These are phyloP conservation scores for Rhizopus microsporus DNA, from an alignment of 371 early-diverging fungal species.

Conservation along the genomic window DNA sequence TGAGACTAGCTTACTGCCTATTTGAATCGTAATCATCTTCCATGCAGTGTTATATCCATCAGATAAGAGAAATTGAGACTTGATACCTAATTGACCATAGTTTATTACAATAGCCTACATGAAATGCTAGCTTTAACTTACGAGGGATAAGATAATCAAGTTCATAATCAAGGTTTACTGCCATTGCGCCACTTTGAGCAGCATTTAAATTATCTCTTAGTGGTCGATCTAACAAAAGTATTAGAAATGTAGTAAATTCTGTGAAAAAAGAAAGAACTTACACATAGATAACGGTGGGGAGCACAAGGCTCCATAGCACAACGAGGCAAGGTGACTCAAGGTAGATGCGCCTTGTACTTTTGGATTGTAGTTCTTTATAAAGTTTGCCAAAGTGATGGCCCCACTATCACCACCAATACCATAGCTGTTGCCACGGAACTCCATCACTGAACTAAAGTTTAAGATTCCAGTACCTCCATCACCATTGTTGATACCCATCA, in stretches of 20 bases:
- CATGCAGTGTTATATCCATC: conserved; percentile 23
- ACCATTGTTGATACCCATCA: conserved; percentile 25
- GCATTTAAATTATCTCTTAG: conserved; percentile 33
- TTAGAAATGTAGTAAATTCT: neutral
- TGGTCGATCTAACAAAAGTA: conserved; percentile 21
- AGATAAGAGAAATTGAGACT: conserved; percentile 9
- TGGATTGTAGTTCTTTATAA: conserved; percentile 29
- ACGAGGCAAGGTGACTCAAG: conserved; percentile 24
- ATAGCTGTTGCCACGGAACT: conserved; percentile 39
- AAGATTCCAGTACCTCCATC: conserved; percentile 15
- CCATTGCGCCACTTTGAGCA: conserved; percentile 38
- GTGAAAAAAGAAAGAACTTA: conserved; percentile 4
- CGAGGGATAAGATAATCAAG: conserved; percentile 37
- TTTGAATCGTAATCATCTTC: conserved; percentile 35
- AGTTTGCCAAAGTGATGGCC: conserved; percentile 32
- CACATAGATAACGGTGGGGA: conserved; percentile 11
- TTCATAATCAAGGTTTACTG: conserved; percentile 28
- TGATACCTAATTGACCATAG: conserved; percentile 14
- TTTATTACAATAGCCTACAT: neutral
- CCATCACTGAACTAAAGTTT: conserved; percentile 18
- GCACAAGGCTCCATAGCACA: conserved; percentile 9
- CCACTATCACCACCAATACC: conserved; percentile 33
- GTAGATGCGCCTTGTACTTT: conserved; percentile 28
- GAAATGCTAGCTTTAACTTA: conserved; percentile 6
- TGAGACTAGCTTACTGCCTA: conserved; percentile 22